Evolutionary conservation across 139 green algal genomes (phyloP).

Genomic region (Tetraselmis striata): DNA sequence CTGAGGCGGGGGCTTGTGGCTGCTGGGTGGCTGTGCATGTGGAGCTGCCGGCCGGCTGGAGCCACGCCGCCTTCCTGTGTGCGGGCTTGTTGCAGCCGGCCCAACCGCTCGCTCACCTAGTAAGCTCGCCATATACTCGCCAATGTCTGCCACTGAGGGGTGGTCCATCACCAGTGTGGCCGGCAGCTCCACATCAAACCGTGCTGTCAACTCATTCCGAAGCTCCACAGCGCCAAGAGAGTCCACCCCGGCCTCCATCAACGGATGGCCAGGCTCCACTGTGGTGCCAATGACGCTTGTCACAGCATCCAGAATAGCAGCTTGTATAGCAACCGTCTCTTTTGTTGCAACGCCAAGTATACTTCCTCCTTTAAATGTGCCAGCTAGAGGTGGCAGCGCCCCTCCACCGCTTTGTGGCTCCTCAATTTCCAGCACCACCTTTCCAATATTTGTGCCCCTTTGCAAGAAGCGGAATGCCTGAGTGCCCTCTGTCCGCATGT

Average conservation of each 20-base stretch:
- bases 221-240: slow-evolving; percentile 18
- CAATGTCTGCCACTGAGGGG: slow-evolving; percentile 38
- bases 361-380: too few relatives aligned
- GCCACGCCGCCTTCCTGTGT: too few relatives aligned
- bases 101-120: not conserved
- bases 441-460: not conserved
- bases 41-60: too few relatives aligned
- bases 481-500: not conserved
- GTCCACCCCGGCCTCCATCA: slow-evolving; percentile 18
- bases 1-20: too few relatives aligned
- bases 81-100: too few relatives aligned
- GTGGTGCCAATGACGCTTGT: not conserved
- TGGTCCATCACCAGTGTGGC: slow-evolving; percentile 67
- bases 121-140: slow-evolving; percentile 16
- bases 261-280: slow-evolving; percentile 15
- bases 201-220: slow-evolving; percentile 16
- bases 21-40: too few relatives aligned
- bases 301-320: not conserved
- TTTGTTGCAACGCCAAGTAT: too few relatives aligned
- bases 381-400: too few relatives aligned
- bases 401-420: too few relatives aligned
- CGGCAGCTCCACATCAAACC: slow-evolving; percentile 41
- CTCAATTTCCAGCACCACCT: slow-evolving; percentile 2
- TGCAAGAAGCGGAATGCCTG: slow-evolving; percentile 1
- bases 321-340: too few relatives aligned